These are phyloP conservation scores for Thielaviopsis punctulata DNA, from an alignment of 2,329 filamentous ascomycete species.

Conservation along the genomic window DNA sequence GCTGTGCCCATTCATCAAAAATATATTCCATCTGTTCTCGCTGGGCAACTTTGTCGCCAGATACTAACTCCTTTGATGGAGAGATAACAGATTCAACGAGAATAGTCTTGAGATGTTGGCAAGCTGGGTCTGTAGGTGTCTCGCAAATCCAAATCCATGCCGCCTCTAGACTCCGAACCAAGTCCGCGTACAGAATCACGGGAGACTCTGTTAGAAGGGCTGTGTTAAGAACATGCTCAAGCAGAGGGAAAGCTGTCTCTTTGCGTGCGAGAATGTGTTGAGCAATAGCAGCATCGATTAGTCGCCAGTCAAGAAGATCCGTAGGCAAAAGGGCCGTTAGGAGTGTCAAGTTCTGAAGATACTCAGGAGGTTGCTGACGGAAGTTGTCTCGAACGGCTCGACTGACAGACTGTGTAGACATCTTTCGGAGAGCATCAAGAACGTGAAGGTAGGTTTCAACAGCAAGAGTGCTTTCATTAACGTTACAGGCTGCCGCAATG, in stretches of 20 bases:
- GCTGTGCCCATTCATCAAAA: constrained; percentile 85
- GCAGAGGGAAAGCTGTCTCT: constrained; percentile 55
- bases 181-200: constrained; percentile 66
- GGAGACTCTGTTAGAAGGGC: constrained; percentile 64
- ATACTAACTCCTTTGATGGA: neutral
- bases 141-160: constrained; percentile 68
- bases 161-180: constrained; percentile 64
- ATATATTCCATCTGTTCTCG: constrained; percentile 85
- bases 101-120: constrained; percentile 54
- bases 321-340: constrained; percentile 40
- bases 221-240: constrained; percentile 64
- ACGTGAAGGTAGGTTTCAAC: constrained; percentile 46
- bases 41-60: constrained; percentile 24
- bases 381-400: constrained; percentile 39
- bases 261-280: constrained; percentile 57
- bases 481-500: constrained; percentile 36
- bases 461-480: constrained; percentile 36
- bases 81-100: constrained; percentile 20
- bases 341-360: constrained; percentile 39
- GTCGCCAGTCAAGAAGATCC: constrained; percentile 44
- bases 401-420: constrained; percentile 36
- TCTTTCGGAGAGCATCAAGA: constrained; percentile 41
- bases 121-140: constrained; percentile 45
- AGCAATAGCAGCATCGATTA: constrained; percentile 54
- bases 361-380: constrained; percentile 36